Conservation (phyloP, 306 rosid genomes). For the Castanea sativa region DNA sequence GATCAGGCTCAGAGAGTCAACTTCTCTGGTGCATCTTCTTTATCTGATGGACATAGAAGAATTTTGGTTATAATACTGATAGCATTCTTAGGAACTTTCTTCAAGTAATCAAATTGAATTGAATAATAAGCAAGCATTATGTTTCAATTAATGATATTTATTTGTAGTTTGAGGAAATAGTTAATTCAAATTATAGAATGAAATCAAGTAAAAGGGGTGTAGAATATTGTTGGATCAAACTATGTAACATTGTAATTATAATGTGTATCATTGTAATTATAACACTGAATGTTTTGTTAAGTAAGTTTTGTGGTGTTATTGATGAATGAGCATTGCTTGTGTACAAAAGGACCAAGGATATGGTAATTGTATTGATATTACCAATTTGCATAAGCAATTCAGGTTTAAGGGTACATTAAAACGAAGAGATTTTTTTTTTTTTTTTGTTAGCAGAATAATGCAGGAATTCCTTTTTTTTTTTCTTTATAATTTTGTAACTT, state of each 20-base stretch:
- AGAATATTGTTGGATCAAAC: background rate
- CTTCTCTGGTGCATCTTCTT: conserved; percentile 51
- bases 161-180: background rate
- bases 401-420: too few relatives aligned
- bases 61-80: conserved; percentile 38
- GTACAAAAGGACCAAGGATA: background rate
- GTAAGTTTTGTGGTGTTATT: background rate
- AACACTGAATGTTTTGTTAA: background rate
- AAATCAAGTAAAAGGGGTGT: background rate
- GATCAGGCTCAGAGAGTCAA: conserved; percentile 80
- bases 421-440: too few relatives aligned
- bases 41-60: conserved; percentile 22
- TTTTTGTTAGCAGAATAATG: too few relatives aligned
- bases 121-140: background rate
- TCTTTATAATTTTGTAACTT: too few relatives aligned
- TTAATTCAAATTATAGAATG: background rate
- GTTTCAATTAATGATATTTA: background rate
- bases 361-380: background rate
- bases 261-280: background rate
- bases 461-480: too few relatives aligned
- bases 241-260: background rate
- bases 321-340: background rate
- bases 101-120: conserved; percentile 17
- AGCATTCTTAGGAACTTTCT: conserved; percentile 30
- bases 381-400: background rate